These are phyloP conservation scores for Leccinellum albellum DNA, from an alignment of 768 basidiomycete genomes.

Conservation along the genomic window DNA sequence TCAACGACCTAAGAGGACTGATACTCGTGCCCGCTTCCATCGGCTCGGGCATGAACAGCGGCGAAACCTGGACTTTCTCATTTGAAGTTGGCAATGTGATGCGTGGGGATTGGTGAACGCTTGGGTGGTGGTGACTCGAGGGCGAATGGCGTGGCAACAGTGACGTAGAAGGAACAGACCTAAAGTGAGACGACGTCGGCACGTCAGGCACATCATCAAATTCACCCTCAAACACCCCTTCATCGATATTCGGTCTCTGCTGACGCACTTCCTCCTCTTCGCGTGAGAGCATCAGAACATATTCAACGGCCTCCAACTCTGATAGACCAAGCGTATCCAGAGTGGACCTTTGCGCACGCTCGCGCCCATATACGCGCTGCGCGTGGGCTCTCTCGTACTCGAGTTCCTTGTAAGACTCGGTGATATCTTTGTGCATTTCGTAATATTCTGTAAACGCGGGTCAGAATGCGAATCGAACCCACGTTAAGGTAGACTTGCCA, in stretches of 20 bases:
- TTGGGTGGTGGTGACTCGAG: slow-evolving; percentile 15
- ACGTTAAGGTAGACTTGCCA: slow-evolving; percentile 33
- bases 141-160: slow-evolving; percentile 15
- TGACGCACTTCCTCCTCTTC: slow-evolving; percentile 52
- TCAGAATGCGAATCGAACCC: neutral
- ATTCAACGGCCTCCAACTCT: slow-evolving; percentile 74
- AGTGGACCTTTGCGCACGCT: slow-evolving; percentile 53
- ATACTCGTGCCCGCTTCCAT: slow-evolving; percentile 47
- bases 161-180: slow-evolving; percentile 6
- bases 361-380: slow-evolving; percentile 41
- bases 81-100: slow-evolving; percentile 34
- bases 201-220: slow-evolving; percentile 22
- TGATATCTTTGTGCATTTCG: slow-evolving; percentile 60
- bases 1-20: slow-evolving; percentile 22
- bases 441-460: slow-evolving; percentile 48
- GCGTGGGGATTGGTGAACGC: slow-evolving; percentile 29
- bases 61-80: slow-evolving; percentile 55
- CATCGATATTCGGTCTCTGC: slow-evolving; percentile 32
- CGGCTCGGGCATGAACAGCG: slow-evolving; percentile 47
- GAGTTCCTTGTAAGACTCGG: slow-evolving; percentile 52
- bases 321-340: slow-evolving; percentile 65
- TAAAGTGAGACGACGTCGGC: slow-evolving; percentile 16
- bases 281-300: slow-evolving; percentile 79
- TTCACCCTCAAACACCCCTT: slow-evolving; percentile 57
- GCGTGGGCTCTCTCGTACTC: slow-evolving; percentile 44